Evolutionary conservation across 768 basidiomycete species (phyloP), one percentile per base, ranked within the genome.

Genomic region (Albatrellus ellisii): DNA sequence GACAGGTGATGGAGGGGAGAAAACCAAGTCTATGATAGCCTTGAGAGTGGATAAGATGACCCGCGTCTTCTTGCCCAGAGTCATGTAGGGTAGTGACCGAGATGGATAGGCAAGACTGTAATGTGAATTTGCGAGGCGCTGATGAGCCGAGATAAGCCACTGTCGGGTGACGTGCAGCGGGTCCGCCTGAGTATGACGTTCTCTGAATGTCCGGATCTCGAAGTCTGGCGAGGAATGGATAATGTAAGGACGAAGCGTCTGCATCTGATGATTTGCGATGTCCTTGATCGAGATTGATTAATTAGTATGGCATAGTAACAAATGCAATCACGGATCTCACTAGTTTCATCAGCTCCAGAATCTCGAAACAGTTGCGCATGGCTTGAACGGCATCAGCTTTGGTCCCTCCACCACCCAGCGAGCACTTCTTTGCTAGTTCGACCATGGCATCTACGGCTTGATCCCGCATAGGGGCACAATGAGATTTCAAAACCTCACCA

Each of bases 401-500:
- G 49, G 62, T 70, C 12, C 75, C 76, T 24, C 60, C 59, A 32
- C 67, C 71, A 1, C 71, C 71, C 4, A 71, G 70, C 8, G 70
- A 66, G 57, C 77, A 73, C 22, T 67, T 59, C 43, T 68, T 66
- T 2, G 86, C 86, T 9, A 74, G 67, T 41, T 67, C 65, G 26
- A 94, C 78, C 85, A 95, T 88, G 28, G 69, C 70, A 54, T 90
- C 85, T 21, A 95, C 80, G 33, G 77, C 72, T 11, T 66, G 70
- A 60, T 95, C 91, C 26, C 91, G 69, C 79, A 94, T 91, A 11
- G 91, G 91, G 5, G 91, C 91, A 48, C 91, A 94, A 53, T 95
- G 90, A 26, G 77, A 75, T 59, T 92, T 88, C 47, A 94, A 70
- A 14, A 82, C 81, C 47, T 73, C 67, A 11, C 87, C 89, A 46